Base-by-base conservation (phyloP, 805 yeast species). In the Kluyveromyces starmeri region DNA sequence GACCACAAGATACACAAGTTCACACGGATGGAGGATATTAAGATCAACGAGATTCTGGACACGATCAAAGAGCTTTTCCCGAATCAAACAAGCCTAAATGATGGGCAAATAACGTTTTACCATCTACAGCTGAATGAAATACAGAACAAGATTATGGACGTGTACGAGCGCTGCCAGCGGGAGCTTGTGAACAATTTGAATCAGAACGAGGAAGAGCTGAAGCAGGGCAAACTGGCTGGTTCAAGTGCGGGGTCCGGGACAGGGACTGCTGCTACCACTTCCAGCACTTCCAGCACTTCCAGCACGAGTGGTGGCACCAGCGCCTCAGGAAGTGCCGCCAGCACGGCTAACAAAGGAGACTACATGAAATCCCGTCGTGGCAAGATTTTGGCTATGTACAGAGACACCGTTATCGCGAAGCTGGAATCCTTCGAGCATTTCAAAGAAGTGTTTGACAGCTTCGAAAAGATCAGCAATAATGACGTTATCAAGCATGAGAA, bases 71-170 rank as follows among this genome's bases (percentile, higher is more conserved):
- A 42, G 11, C 32, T 51, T 18, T 55, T 56, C 29, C 58, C 59
- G 2, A 46, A 44, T 27, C 55, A 51, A 23, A 51, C 53, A n/a
- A 47, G 55, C 9, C 37, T 55, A 20, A 43, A 48, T 7, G 59
- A 55, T 41, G 61, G 61, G 2, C 61, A 55, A 33, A 35, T 55
- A 25, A 53, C 51, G 23, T 53, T 55, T 42, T 57, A 55, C 35
- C 49, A 53, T 35, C 34, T 55, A 26, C 50, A 50, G 26, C 35
- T 55, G 20, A 35, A 34, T 4, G 51, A 47, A 29, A 30, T 47
- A 32, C 41, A 39, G 13, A 45, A 45, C 27, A 37, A 31, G 29
- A 39, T 51, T 7, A 36, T 37, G 16, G 45, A 42, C 13, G 43
- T 47, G 28, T 47, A 39, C 33, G 42, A 40, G n/a, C 28, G 26